Conservation (phyloP, 2,329 filamentous ascomycete species). For the Colletotrichum sp. region DNA sequence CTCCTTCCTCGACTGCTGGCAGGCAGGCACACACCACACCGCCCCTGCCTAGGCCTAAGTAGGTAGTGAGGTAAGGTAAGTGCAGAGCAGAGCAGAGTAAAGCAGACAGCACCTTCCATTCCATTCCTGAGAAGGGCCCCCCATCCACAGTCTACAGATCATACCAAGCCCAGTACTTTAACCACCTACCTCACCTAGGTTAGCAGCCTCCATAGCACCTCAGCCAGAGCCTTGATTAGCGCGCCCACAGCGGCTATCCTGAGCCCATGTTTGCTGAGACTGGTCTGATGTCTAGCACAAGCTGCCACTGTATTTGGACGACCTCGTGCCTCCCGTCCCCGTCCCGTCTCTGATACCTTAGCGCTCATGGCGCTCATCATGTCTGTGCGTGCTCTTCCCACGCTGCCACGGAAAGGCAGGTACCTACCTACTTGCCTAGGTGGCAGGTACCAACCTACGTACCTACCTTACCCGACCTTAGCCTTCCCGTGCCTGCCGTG, state of each 20-base stretch:
- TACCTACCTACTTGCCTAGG: not conserved
- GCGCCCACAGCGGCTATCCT: not conserved
- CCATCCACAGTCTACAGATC: not conserved
- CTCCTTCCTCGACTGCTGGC: not conserved
- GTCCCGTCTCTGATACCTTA: not conserved
- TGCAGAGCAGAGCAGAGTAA: not conserved
- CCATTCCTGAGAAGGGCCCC: not conserved
- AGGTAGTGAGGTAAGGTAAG: not conserved
- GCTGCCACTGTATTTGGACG: not conserved
- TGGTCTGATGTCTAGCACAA: not conserved
- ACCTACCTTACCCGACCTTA: not conserved
- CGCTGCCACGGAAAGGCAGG: not conserved
- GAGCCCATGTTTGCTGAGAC: not conserved
- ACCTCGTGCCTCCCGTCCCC: not conserved
- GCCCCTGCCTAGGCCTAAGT: not conserved
- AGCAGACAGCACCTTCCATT: not conserved
- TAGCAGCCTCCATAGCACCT: not conserved
- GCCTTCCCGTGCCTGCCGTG: not conserved
- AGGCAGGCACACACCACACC: not conserved
- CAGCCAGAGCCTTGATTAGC: not conserved
- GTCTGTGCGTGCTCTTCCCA: not conserved
- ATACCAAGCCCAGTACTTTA: not conserved
- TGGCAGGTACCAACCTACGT: not conserved
- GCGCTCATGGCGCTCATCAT: not conserved
- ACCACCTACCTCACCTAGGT: not conserved